Evolutionary conservation across 257 asterid genomes (phyloP), one percentile per base, ranked within the genome.

Genomic region (Forsythia suspensa): DNA sequence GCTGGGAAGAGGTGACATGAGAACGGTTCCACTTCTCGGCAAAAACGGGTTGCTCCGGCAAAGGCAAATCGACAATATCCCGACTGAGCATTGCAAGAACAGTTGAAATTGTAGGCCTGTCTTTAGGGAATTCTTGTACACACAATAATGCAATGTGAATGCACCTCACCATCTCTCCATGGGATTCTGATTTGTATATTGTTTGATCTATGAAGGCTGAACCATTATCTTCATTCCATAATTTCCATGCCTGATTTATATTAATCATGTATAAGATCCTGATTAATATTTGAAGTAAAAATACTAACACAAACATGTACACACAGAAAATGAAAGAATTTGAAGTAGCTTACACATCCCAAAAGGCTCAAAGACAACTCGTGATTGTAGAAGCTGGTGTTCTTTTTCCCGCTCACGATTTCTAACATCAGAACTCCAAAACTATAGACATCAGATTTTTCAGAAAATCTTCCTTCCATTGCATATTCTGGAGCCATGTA

Each of bases 401-500:
- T 61, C 79, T 77, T 78, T 75, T 38, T 79, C n/a, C 89, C 89
- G 66, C 86, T 81, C 3, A 84, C 18, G 15, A 80, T 84, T 76
- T 86, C 89, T 42, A 86, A 66, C 48, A 86, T 40, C 52, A 86
- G 52, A 8, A 83, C 87, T 8, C 88, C 86, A 78, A 79, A 84
- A 80, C 87, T 86, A 46, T 72, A 84, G 8, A 86, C 88, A 57
- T 86, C 88, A 21, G 88, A 86, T 71, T 86, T 86, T 42, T 70
- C 79, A 0, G 88, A 86, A 70, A 83, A 80, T 29, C 71, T 71
- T 3, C 87, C 82, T 69, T 71, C 73, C 85, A 81, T 86, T 59
- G 82, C 89, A 21, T 85, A 80, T 20, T 85, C 87, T 0, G 85
- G 87, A 1, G 87, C 77, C 87, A 86, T 86, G 57, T 86, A 86